phyloP scores from a whole-genome alignment of 371 early-diverging fungal species.

The Rhizomucor pusillus region DNA sequence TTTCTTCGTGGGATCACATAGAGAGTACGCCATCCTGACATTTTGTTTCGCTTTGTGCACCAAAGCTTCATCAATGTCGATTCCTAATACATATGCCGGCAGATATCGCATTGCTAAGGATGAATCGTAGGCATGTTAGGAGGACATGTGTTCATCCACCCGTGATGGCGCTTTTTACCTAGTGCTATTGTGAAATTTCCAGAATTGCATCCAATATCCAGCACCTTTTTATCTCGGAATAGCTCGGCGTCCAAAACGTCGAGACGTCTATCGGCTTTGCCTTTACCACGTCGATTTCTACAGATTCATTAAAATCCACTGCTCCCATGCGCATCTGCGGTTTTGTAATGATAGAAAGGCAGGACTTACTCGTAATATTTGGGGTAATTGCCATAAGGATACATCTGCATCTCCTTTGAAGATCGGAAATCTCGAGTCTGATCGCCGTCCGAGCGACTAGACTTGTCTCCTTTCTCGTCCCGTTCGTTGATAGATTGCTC shows the following conservation, averaged over 20 bases:
- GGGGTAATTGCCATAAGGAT: constrained; percentile 19
- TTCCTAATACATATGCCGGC: constrained; percentile 55
- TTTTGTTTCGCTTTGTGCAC: constrained; percentile 61
- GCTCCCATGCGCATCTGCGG: too few relatives aligned
- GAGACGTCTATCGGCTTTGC: constrained; percentile 60
- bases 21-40: constrained; percentile 42
- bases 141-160: background rate
- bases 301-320: too few relatives aligned
- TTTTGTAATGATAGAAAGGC: background rate
- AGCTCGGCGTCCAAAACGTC: constrained; percentile 45
- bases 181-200: constrained; percentile 68
- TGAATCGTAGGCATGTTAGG: background rate
- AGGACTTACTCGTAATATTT: constrained; percentile 19
- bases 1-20: constrained; percentile 23
- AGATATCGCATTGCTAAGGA: constrained; percentile 42
- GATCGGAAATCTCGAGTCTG: too few relatives aligned
- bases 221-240: constrained; percentile 58
- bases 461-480: too few relatives aligned
- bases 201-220: constrained; percentile 88
- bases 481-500: too few relatives aligned
- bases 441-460: too few relatives aligned
- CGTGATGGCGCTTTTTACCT: constrained; percentile 22
- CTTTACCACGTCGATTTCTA: constrained; percentile 2
- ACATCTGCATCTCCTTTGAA: too few relatives aligned
- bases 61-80: constrained; percentile 77